Conservation (phyloP, 345 rosid genomes). For the Psidium guajava region DNA sequence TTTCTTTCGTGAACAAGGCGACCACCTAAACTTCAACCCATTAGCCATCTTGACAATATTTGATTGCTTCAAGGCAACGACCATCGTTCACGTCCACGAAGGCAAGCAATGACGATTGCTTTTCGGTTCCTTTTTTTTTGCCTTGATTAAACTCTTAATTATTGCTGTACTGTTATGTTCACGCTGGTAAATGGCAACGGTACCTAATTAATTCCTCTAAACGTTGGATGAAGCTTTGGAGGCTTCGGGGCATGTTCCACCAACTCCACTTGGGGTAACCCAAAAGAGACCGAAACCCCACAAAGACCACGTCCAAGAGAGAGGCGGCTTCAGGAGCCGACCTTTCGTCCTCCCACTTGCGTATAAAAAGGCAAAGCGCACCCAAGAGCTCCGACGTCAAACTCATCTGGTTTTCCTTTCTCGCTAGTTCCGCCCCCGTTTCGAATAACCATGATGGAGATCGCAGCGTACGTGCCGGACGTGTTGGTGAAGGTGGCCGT, state of each 20-base stretch:
- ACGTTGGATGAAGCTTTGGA: not conserved
- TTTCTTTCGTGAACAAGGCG: not conserved
- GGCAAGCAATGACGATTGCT: not conserved
- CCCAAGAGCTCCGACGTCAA: not conserved
- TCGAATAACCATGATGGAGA: slow-evolving; percentile 13
- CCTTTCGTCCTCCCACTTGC: not conserved
- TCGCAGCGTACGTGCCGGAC: slow-evolving; percentile 15
- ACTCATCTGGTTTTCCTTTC: not conserved
- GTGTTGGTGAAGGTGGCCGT: slow-evolving; percentile 28
- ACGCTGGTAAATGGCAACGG: not conserved
- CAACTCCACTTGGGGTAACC: not conserved
- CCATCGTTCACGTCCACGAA: not conserved
- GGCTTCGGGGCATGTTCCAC: not conserved
- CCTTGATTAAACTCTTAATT: not conserved
- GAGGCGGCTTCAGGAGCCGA: not conserved
- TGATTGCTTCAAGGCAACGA: not conserved
- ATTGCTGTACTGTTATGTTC: not conserved
- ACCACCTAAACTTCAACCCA: not conserved
- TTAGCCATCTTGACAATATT: not conserved
- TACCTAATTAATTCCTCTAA: not conserved
- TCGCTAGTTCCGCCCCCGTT: not conserved
- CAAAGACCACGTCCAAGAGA: not conserved
- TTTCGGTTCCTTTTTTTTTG: not conserved
- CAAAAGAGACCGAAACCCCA: not conserved
- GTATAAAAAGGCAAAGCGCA: not conserved